phyloP scores from a whole-genome alignment of 495 filamentous ascomycete species.

The Filosporella fistucella region DNA sequence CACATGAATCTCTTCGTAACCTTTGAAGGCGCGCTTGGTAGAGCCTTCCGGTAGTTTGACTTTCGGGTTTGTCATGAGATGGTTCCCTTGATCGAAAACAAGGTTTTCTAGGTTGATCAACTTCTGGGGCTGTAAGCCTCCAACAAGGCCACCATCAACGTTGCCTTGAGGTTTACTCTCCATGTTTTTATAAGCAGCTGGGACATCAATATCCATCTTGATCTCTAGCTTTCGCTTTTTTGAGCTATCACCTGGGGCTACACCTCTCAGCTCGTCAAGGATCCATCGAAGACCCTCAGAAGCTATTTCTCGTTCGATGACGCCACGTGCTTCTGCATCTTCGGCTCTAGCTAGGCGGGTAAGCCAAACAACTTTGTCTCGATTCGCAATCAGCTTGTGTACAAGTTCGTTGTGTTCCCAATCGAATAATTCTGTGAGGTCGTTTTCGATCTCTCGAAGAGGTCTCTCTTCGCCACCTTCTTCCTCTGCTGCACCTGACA shows the following conservation, averaged over 20 bases:
- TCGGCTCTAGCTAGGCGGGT: conserved; percentile 85
- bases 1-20: conserved; percentile 97
- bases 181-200: conserved; percentile 48
- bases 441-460: conserved; percentile 92
- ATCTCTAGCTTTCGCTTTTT: conserved; percentile 71
- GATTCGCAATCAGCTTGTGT: conserved; percentile 85
- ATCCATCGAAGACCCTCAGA: conserved; percentile 83
- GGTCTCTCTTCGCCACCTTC: conserved; percentile 67
- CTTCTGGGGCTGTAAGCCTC: conserved; percentile 83
- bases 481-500: conserved; percentile 72
- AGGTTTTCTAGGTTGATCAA: conserved; percentile 93
- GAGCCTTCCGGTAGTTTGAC: conserved; percentile 94
- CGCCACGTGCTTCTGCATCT: conserved; percentile 68
- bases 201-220: conserved; percentile 93
- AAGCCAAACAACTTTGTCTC: conserved; percentile 91
- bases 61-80: conserved; percentile 96
- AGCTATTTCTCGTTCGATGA: conserved; percentile 84
- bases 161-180: conserved; percentile 43
- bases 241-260: conserved; percentile 47
- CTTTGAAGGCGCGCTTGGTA: conserved; percentile 91
- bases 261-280: conserved; percentile 74
- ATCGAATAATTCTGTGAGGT: conserved; percentile 96
- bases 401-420: conserved; percentile 95
- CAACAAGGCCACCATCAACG: conserved; percentile 49
- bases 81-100: conserved; percentile 95